Conservation (phyloP, 257 asterid genomes). For the Misopates orontium region DNA sequence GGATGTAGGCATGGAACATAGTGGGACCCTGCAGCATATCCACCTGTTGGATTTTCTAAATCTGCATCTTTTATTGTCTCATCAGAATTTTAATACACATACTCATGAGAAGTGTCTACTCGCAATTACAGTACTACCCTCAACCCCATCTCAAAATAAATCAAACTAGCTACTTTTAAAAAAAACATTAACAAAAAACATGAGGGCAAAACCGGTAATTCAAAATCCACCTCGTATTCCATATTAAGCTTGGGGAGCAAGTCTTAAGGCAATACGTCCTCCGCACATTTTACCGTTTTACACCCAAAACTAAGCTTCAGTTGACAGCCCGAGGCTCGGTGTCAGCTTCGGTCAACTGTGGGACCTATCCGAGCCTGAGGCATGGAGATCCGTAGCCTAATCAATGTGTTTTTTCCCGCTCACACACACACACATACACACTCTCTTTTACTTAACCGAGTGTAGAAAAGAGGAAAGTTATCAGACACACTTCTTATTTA, state of each 20-base stretch:
- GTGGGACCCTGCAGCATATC: slow-evolving; percentile 23
- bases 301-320: not conserved
- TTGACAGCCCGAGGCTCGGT: slow-evolving; percentile 45
- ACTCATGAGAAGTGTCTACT: no score
- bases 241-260: slow-evolving; percentile 72
- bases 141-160: not conserved
- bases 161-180: no score
- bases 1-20: no score
- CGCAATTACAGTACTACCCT: slow-evolving; percentile 27
- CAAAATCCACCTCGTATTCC: slow-evolving; percentile 4
- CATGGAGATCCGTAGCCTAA: slow-evolving; percentile 35
- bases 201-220: slow-evolving; percentile 28
- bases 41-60: slow-evolving; percentile 11
- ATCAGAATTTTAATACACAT: no score
- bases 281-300: slow-evolving; percentile 36
- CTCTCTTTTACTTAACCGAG: slow-evolving; percentile 59
- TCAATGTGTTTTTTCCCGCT: slow-evolving; percentile 70
- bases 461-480: slow-evolving; percentile 44
- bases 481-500: slow-evolving; percentile 26
- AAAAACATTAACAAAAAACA: not conserved
- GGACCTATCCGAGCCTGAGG: slow-evolving; percentile 43
- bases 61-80: not conserved
- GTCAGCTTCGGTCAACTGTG: slow-evolving; percentile 58
- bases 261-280: slow-evolving; percentile 28
- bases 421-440: slow-evolving; percentile 39